A percentile compares a stretch with the other conserved stretches of the same genome.
Conservation (phyloP, 2,329 filamentous ascomycete genomes). For the Botrytis deweyae region DNA sequence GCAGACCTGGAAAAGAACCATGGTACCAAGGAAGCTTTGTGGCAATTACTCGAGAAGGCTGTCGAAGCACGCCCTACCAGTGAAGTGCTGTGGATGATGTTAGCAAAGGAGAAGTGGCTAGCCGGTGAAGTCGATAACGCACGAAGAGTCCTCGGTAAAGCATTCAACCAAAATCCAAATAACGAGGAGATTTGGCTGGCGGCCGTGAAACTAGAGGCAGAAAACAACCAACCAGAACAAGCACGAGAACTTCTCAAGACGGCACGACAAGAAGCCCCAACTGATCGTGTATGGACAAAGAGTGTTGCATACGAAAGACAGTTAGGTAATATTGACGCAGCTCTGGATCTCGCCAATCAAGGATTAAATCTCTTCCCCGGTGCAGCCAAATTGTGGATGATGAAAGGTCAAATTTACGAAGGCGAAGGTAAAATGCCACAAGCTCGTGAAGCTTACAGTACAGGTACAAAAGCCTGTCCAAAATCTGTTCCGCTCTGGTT, state of each 20-base stretch:
- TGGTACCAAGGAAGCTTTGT: slow-evolving; percentile 77
- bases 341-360: slow-evolving; percentile 83
- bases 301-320: slow-evolving; percentile 91
- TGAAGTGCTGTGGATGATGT: slow-evolving; percentile 92
- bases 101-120: slow-evolving; percentile 93
- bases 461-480: slow-evolving; percentile 83
- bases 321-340: slow-evolving; percentile 72
- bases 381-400: slow-evolving; percentile 91
- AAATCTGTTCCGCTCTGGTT: slow-evolving; percentile 87
- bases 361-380: slow-evolving; percentile 84
- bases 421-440: slow-evolving; percentile 74
- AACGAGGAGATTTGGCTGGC: slow-evolving; percentile 98
- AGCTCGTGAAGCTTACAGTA: slow-evolving; percentile 84
- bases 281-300: slow-evolving; percentile 96
- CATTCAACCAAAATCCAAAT: slow-evolving; percentile 92
- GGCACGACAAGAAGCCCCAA: slow-evolving; percentile 84
- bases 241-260: slow-evolving; percentile 78
- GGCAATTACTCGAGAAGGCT: slow-evolving; percentile 84
- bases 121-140: slow-evolving; percentile 85
- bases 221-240: slow-evolving; percentile 78
- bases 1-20: slow-evolving; percentile 90
- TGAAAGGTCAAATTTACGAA: slow-evolving; percentile 98
- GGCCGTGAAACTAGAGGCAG: slow-evolving; percentile 92
- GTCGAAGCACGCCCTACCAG: slow-evolving; percentile 90
- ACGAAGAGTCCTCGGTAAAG: slow-evolving; percentile 77